Base-by-base conservation (phyloP, 2,329 filamentous ascomycete genomes). In the Aphanoascus verrucosus region DNA sequence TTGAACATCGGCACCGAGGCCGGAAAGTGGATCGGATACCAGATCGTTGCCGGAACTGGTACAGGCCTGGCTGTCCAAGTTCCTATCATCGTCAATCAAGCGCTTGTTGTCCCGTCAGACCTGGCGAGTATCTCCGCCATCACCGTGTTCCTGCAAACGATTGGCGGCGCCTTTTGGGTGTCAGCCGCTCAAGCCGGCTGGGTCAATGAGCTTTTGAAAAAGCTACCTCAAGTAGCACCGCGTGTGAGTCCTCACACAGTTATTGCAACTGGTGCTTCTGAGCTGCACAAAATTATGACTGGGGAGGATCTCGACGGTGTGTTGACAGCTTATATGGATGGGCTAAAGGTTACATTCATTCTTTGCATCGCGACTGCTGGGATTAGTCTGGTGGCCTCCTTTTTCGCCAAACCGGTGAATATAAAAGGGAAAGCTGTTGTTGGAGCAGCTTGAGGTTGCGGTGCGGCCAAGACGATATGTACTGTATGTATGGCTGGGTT, bases 221-320 rank as follows among this genome's bases (percentile, higher is more conserved):
- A 20, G 23, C 41, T 61, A 8, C 44, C 54, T 15, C 38, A 42
- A 5, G 41, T 45, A 8, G 57, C 65, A 1, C 73, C 74, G 0
- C 69, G 67, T 32, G 61, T 77, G 5, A 61, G 74, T 52, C 65
- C 75, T 0, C 56, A 51, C 11, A 56, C 72, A n/a, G 72, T 78
- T 2, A 62, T 74, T 12, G 60, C 60, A 1, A 70, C 71, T 3
- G 78, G 78, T 37, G 77, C 78, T 0, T 88, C 84, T 0, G 75
- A 81, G 45, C 71, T 90, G 19, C 75, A 77, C 55, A 63, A 69
- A 0, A 64, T 71, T 1, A 78, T 87, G 23, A 70, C 76, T 0
- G 58, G 67, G 0, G 60, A 79, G 17, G 55, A 54, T 11, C 52
- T 57, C 14, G 40, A 54, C 6, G 55, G 55, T 1, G 52, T 57